phyloP scores from a whole-genome alignment of 495 filamentous ascomycete genomes.

The Xylaria curta region DNA sequence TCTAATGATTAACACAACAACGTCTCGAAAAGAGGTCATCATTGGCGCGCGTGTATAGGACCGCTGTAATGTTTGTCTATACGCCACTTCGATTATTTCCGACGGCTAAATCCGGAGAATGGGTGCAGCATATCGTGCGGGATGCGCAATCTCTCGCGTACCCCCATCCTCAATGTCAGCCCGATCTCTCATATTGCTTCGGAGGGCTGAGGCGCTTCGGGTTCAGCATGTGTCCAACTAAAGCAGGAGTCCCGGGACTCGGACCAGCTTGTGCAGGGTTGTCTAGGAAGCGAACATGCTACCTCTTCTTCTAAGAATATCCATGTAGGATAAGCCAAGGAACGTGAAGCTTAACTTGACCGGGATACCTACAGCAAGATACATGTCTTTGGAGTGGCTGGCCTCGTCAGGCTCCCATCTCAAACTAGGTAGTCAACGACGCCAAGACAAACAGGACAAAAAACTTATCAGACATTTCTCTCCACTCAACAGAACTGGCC shows the following conservation, averaged over 20 bases:
- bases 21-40: not conserved
- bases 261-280: constrained; percentile 11
- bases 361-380: not conserved
- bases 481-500: not conserved
- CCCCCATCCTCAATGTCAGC: not conserved
- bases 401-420: constrained; percentile 18
- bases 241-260: constrained; percentile 3
- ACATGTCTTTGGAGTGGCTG: not conserved
- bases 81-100: constrained; percentile 24
- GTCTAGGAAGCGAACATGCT: constrained; percentile 10
- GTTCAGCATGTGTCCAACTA: not conserved
- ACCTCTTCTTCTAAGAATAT: not conserved
- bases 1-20: not conserved
- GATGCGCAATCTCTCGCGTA: not conserved
- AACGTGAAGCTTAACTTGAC: not conserved
- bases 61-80: not conserved
- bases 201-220: constrained; percentile 11
- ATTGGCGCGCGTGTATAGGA: not conserved
- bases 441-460: not conserved
- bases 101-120: constrained; percentile 25
- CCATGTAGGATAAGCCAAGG: constrained; percentile 1
- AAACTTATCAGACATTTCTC: constrained; percentile 6
- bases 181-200: constrained; percentile 8
- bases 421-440: not conserved
- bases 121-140: not conserved